Evolutionary conservation across 495 filamentous ascomycete genomes (phyloP), one percentile per base, ranked within the genome.

Genomic region (Lepidopterella palustris): DNA sequence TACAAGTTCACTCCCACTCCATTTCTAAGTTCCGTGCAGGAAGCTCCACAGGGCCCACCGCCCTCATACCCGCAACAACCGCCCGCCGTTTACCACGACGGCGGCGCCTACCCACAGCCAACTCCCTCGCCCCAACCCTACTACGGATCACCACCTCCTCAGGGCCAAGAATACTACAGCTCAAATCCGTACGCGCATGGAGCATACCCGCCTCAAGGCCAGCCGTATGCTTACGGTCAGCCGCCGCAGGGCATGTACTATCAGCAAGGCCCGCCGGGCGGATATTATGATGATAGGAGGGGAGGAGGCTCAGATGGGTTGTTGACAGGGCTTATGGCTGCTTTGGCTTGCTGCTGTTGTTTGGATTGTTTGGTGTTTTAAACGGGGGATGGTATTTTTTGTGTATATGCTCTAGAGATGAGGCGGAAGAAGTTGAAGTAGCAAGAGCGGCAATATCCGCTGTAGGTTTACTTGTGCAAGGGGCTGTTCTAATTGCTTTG

Each of bases 331-430:
- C 68, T 80, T 9, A 64, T 79, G 67, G 78, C 76, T 47, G 77
- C 73, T 15, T 29, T 80, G 40, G 78, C 78, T 9, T 79, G 79
- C 55, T 82, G 79, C 61, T 82, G 79, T 63, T 81, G 78, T 62
- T 76, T 80, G 73, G 79, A 82, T 71, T 75, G 80, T 48, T 59
- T 82, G n/a, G n/a, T n/a, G 31, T 77, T 81, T 55, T 82, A 76
- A 60, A 49, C 35, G 42, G 31, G 53, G 9, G 32, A 57, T 57
- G 42, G 21, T 28, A 42, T 45, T 40, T 31, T 27, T 27, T 28
- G 39, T n/a, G n/a, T n/a, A n/a, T n/a, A n/a, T n/a, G n/a, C n/a
- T n/a, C n/a, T n/a, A 49, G 25, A 29, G 49, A 47, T n/a, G 49
- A 49, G 24, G 28, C 18, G 25, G 35, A 20, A 27, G 32, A 18